Evolutionary conservation across 1,284 basidiomycete genomes (phyloP).

Genomic region (Puccinia coronata): DNA sequence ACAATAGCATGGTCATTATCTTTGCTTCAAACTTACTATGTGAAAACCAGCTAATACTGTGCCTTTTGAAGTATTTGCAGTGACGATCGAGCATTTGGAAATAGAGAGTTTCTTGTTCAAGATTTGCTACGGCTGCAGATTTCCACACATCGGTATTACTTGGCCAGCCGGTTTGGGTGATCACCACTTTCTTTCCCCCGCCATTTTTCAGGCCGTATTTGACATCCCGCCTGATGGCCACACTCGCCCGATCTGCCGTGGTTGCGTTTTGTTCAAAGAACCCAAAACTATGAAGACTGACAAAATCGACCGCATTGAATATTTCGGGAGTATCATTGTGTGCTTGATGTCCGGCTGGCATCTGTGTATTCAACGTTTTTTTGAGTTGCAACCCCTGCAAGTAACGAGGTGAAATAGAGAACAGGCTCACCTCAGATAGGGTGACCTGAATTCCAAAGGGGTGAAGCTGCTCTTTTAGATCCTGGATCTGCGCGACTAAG

Average conservation of each 20-base stretch:
- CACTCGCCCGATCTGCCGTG: constrained; percentile 69
- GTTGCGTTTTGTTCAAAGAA: constrained; percentile 69
- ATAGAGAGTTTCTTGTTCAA: constrained; percentile 60
- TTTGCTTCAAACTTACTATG: constrained; percentile 39
- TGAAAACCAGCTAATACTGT: constrained; percentile 45
- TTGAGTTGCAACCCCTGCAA: background rate
- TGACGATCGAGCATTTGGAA: constrained; percentile 53
- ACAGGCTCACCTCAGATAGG: constrained; percentile 61
- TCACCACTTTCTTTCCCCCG: constrained; percentile 64
- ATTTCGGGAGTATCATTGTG: constrained; percentile 58
- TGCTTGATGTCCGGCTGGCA: constrained; percentile 52
- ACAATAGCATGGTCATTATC: no score
- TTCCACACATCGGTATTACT: constrained; percentile 53
- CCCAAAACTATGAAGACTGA: constrained; percentile 71
- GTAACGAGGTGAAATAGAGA: background rate
- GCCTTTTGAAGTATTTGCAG: constrained; percentile 49
- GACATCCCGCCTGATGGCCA: constrained; percentile 66
- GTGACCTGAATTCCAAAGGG: constrained; percentile 69
- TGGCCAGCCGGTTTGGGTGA: constrained; percentile 56
- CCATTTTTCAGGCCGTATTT: constrained; percentile 64
- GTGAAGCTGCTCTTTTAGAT: constrained; percentile 64
- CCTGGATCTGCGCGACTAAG: constrained; percentile 66
- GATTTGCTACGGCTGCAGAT: constrained; percentile 52
- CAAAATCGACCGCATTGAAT: constrained; percentile 67
- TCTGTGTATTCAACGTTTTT: constrained; percentile 35